phyloP scores from a whole-genome alignment of 495 filamentous ascomycete genomes.

The Aspergillus nidulans region DNA sequence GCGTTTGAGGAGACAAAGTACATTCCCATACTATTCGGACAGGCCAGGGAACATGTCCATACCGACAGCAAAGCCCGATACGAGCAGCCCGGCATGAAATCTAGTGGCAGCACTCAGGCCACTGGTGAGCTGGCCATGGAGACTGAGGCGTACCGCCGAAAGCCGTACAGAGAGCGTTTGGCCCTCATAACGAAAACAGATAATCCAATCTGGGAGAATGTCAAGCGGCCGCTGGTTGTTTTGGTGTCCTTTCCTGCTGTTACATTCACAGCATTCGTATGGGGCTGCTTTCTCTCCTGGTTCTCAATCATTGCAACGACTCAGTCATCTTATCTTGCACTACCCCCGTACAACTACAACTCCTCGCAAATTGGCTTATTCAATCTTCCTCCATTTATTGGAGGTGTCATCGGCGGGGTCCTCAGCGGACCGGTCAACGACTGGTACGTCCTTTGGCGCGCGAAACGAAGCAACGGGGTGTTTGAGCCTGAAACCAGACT shows the following conservation, averaged over 20 bases:
- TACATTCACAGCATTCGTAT: conserved; percentile 25
- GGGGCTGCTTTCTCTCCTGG: conserved; percentile 26
- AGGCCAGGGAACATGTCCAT: background rate
- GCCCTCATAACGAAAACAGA: conserved; percentile 23
- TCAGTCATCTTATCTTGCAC: conserved; percentile 22
- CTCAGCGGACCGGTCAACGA: conserved; percentile 30
- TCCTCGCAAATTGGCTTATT: conserved; percentile 28
- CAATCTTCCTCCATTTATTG: conserved; percentile 31
- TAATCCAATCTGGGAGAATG: conserved; percentile 13
- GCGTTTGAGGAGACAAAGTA: conserved; percentile 43
- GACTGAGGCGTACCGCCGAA: background rate
- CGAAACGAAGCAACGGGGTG: conserved; percentile 26
- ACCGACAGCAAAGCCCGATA: background rate
- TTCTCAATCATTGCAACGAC: conserved; percentile 25
- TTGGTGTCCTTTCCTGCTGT: conserved; percentile 22
- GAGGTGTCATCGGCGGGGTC: conserved; percentile 24
- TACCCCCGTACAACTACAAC: conserved; percentile 26
- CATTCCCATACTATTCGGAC: background rate
- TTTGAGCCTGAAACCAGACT: conserved; percentile 29
- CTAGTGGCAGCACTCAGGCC: no score
- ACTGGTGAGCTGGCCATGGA: no score
- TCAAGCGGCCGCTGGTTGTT: background rate
- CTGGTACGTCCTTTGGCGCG: conserved; percentile 22
- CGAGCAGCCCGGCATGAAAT: no score
- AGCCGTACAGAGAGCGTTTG: conserved; percentile 23